Conservation (phyloP, 176 grass and related monocot genomes). For the Eleusine coracana region DNA sequence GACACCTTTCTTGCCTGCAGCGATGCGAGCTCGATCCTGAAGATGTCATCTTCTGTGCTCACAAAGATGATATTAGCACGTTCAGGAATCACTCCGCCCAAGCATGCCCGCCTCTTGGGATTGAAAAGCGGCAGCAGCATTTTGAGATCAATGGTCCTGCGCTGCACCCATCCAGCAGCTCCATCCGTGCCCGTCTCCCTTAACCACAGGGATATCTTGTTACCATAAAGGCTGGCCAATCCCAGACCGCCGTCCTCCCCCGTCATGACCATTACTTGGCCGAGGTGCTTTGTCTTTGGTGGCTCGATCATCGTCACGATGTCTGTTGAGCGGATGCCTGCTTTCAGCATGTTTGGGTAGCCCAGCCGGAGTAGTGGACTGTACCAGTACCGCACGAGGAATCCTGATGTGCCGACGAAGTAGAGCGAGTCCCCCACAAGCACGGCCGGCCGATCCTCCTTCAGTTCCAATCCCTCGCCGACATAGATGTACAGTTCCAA, state of each 20-base stretch:
- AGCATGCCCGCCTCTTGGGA: background rate
- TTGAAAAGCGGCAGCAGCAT: background rate
- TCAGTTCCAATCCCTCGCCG: too few species aligned
- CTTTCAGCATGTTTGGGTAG: background rate
- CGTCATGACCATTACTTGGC: background rate
- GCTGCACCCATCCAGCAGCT: background rate
- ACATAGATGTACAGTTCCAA: background rate
- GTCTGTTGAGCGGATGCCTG: background rate
- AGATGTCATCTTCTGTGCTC: background rate
- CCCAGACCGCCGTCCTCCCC: background rate
- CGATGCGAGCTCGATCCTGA: background rate
- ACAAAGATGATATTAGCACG: background rate
- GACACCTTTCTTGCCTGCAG: background rate
- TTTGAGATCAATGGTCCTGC: background rate
- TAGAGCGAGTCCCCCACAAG: conserved; percentile 7
- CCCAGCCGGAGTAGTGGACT: background rate
- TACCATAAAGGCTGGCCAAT: background rate
- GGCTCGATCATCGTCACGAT: background rate
- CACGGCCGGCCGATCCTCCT: background rate
- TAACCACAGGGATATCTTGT: background rate
- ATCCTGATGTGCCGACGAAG: background rate
- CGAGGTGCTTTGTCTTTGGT: background rate
- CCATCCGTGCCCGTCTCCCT: background rate
- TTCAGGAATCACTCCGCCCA: background rate
- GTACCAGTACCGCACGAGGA: conserved; percentile 15